Conservation (phyloP, 2,329 filamentous ascomycete genomes). For the Hirsutella minnesotensis region DNA sequence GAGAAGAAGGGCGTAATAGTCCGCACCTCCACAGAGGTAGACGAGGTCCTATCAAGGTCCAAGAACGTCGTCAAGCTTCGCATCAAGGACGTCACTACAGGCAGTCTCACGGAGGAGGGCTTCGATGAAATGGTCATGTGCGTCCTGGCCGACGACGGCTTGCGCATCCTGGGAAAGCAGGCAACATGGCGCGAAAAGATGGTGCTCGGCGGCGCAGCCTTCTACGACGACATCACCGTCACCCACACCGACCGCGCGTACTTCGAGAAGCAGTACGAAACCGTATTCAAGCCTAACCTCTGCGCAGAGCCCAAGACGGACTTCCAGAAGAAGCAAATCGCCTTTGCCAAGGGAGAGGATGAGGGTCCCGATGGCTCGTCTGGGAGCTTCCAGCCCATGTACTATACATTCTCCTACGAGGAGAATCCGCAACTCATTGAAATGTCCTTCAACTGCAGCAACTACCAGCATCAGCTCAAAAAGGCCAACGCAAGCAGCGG, state of each 20-base stretch:
- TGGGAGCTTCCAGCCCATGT: conserved; percentile 51
- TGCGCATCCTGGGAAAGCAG: conserved; percentile 44
- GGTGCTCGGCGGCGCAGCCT: conserved; percentile 59
- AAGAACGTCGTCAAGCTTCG: conserved; percentile 39
- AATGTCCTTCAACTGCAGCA: conserved; percentile 65
- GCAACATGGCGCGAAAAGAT: conserved; percentile 49
- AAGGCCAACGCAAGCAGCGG: conserved; percentile 12
- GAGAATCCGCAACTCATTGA: conserved; percentile 46
- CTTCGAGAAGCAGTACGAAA: conserved; percentile 59
- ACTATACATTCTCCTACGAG: conserved; percentile 49
- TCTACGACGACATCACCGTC: conserved; percentile 59
- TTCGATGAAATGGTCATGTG: conserved; percentile 59
- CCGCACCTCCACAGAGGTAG: conserved; percentile 43
- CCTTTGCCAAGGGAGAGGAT: conserved; percentile 30
- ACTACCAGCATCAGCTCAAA: conserved; percentile 64
- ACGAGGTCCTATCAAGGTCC: conserved; percentile 36
- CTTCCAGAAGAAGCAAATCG: conserved; percentile 25
- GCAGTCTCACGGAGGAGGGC: conserved; percentile 38
- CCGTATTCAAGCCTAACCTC: conserved; percentile 38
- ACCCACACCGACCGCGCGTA: conserved; percentile 55
- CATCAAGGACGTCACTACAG: conserved; percentile 36
- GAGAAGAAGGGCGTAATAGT: conserved; percentile 42
- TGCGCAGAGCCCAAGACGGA: conserved; percentile 33
- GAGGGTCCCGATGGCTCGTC: conserved; percentile 24
- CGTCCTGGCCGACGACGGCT: conserved; percentile 51